Percentiles rank a stretch among this genome's conserved stretches.
phyloP scores from a whole-genome alignment of 257 asterid genomes.

The Cordia subcordata region DNA sequence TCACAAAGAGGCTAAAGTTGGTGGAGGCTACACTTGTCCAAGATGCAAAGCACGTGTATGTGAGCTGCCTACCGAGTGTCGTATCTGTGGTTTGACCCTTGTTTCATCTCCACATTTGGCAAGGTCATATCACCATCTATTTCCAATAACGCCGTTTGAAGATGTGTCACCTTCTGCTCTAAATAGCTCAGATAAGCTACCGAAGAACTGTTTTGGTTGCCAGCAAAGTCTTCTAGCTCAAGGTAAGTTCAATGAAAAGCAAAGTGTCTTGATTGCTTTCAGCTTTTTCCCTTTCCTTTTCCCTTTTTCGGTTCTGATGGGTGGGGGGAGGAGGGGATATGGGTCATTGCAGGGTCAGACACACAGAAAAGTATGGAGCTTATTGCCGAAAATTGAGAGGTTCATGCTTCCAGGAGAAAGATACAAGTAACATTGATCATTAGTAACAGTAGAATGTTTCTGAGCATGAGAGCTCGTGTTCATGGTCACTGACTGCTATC shows the following conservation, averaged over 20 bases:
- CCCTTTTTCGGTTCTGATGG: too few relatives aligned
- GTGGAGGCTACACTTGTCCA: constrained; percentile 97
- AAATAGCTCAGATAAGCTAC: constrained; percentile 35
- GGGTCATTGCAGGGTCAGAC: too few relatives aligned
- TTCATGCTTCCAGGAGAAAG: too few relatives aligned
- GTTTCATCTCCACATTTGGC: constrained; percentile 98
- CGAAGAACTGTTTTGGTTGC: constrained; percentile 75
- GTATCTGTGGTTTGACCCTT: constrained; percentile 86
- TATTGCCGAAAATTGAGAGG: too few relatives aligned
- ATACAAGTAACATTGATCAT: too few relatives aligned
- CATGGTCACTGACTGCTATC: too few relatives aligned
- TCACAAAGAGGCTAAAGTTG: constrained; percentile 88
- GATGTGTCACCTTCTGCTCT: constrained; percentile 57
- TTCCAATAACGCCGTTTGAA: constrained; percentile 88
- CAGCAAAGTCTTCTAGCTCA: constrained; percentile 73
- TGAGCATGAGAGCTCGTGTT: too few relatives aligned
- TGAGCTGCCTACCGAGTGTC: constrained; percentile 89
- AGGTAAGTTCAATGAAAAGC: constrained; percentile 32
- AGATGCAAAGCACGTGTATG: constrained; percentile 94
- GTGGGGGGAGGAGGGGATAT: too few relatives aligned
- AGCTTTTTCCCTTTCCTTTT: too few relatives aligned
- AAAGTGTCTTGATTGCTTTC: too few relatives aligned
- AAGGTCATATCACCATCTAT: constrained; percentile 92
- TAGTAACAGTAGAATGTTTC: too few relatives aligned
- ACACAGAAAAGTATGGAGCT: too few relatives aligned